Conservation (phyloP, 2,329 filamentous ascomycete genomes). For the Harringtonia lauricola region DNA sequence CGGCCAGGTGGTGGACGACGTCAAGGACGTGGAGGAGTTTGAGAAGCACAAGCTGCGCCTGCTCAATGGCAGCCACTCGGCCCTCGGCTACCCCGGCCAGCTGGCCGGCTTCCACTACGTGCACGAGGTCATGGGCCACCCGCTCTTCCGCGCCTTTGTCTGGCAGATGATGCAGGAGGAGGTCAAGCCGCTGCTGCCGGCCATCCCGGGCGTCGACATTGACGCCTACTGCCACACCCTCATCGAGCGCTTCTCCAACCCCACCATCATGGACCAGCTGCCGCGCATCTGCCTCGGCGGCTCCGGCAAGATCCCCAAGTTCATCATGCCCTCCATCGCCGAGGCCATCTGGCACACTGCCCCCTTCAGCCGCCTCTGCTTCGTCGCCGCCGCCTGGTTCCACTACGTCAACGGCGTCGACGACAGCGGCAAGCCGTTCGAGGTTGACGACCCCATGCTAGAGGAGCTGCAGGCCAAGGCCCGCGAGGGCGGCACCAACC, state of each 20-base stretch:
- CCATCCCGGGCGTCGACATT: conserved; percentile 37
- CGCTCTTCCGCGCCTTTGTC: conserved; percentile 33
- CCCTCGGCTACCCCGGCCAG: conserved; percentile 38
- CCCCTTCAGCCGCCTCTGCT: conserved; percentile 35
- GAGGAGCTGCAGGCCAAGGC: conserved; percentile 35
- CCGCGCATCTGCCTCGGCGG: conserved; percentile 38
- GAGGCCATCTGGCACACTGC: conserved; percentile 32
- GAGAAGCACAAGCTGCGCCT: conserved; percentile 46
- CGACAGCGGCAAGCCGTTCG: conserved; percentile 30
- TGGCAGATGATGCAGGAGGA: conserved; percentile 45
- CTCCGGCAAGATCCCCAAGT: conserved; percentile 42
- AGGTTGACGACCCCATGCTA: conserved; percentile 35
- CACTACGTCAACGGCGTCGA: conserved; percentile 37
- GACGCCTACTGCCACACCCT: conserved; percentile 41
- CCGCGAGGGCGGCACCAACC: conserved; percentile 28
- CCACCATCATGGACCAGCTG: conserved; percentile 43
- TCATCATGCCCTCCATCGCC: conserved; percentile 36
- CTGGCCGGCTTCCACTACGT: conserved; percentile 42
- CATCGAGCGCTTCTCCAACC: conserved; percentile 44
- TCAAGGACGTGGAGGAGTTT: conserved; percentile 41
- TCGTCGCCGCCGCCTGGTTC: conserved; percentile 39
- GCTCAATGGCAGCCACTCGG: conserved; percentile 41
- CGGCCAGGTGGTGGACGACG: conserved; percentile 38
- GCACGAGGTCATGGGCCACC: conserved; percentile 40
- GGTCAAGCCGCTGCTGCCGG: conserved; percentile 39